Base-by-base conservation (phyloP, 139 green algal genomes). In the Chlamydomonas sp. region DNA sequence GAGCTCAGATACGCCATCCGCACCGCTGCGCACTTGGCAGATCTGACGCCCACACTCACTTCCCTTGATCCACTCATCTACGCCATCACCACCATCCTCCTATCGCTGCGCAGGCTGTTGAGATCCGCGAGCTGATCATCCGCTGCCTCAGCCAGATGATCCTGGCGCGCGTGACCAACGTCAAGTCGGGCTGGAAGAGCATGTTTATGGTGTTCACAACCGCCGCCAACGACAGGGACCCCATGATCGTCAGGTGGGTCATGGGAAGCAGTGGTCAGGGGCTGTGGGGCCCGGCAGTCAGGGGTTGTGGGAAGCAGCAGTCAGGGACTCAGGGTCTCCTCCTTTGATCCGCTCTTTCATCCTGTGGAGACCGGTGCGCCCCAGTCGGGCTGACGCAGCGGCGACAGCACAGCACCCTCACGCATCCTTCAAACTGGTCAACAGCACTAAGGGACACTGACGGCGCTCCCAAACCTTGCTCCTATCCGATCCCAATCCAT, bases 131-230 rank as follows among this genome's bases (percentile, higher is more conserved):
- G 94, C 95, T 99, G 63, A 97, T 99, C 91, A 98, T 99, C 88
- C 94, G 98, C 76, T 99, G 95, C 89, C 90, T 97, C 2, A 96
- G 92, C 67, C 97, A 99, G 89, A 98, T 99, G 96, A 96, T 99
- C 73, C 91, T 98, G 73, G 95, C 97, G 4, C 93, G 97, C 4
- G 98, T 98, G 5, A 90, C 89, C 85, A 99, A 99, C 88, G 94
- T 99, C 83, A 99, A 99, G 92, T 97, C 93, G 4, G 98, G 98
- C 2, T 99, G 98, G 98, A 99, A 99, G 93, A 95, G 85, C 91
- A 98, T 99, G 96, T 99, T 99, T 94, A 99, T 99, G 98, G 98
- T 99, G 14, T 99, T 99, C 93, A 99, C 98, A 8, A 98, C 96
- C 8, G 98, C 97, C 6, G 98, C 98, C 74, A 80, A 86, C 60